Base-by-base conservation (phyloP, 305 asterid genomes). In the Striga hermonthica region DNA sequence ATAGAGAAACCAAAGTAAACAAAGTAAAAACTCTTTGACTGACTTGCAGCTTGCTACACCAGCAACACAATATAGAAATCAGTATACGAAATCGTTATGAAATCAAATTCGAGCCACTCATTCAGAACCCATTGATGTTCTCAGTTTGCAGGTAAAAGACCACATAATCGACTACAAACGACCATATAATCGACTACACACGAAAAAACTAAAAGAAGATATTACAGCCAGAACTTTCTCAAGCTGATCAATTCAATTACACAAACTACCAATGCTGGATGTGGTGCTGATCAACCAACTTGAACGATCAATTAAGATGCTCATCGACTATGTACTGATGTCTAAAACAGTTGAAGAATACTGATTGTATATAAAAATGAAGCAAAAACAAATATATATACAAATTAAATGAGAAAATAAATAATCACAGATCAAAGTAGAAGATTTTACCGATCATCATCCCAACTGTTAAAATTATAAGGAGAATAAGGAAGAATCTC, bases 391-490 rank as follows among this genome's bases (percentile, higher is more conserved):
- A 2, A 52, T 49, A 12, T 14, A 49, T 5, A 13, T 14, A 6
- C 6, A 7, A 7, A 0, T 6, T 52, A 52, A 7, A 16, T 15
- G 3, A 15, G 1, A 31, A 50, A 14, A 10, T 7, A 13, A 16
- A 9, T 14, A 16, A 9, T 14, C 57, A 6, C 4, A 59, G 6
- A 66, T 5, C 44, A 37, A 11, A 34, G 38, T 49, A 58, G 61
- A 67, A 15, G 8, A 15, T 52, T 16, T 55, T 76, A 86, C 96
- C 96, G 72, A 89, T 69, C 68, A 89, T 83, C 90, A 86, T 84
- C 77, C 90, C 95, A 52, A 77, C 67, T 6, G 95, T 76, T 68
- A 89, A 87, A 70, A 89, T 69, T 67, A 87, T 78, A 9, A 89
- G 95, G 52, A 89, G 86, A 16, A 85, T 86, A 72, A 77, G 45